A percentile compares a stretch with the other conserved stretches of the same genome.
phyloP scores from a whole-genome alignment of 352 stramenopile species.

The Phytophthora sansomeana region DNA sequence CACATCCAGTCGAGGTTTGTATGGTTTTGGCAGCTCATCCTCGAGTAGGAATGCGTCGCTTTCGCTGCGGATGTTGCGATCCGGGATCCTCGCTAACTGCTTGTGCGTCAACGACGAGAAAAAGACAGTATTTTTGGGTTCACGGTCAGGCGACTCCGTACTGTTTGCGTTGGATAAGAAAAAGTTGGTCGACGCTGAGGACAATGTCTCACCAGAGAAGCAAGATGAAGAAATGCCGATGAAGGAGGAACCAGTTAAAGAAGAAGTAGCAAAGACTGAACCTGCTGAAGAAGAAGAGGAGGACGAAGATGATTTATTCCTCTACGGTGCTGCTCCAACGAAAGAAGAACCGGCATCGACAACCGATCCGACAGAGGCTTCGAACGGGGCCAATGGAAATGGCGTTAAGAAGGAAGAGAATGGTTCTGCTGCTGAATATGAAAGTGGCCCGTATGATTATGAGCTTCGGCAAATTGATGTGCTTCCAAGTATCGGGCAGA shows the following conservation, averaged over 20 bases:
- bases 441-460: constrained; percentile 52
- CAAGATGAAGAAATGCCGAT: constrained; percentile 28
- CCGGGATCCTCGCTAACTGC: constrained; percentile 59
- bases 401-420: constrained; percentile 29
- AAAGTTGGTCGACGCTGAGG: constrained; percentile 31
- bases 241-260: constrained; percentile 38
- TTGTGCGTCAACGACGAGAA: constrained; percentile 66
- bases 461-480: constrained; percentile 71
- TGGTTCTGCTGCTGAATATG: constrained; percentile 10
- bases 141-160: constrained; percentile 79
- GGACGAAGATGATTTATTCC: constrained; percentile 79
- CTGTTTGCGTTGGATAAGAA: constrained; percentile 69
- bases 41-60: constrained; percentile 43
- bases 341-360: constrained; percentile 32
- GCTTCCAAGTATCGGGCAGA: constrained; percentile 78
- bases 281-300: constrained; percentile 51
- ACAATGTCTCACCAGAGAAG: constrained; percentile 25
- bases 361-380: neutral
- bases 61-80: constrained; percentile 63
- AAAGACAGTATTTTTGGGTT: constrained; percentile 85
- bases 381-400: constrained; percentile 15
- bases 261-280: constrained; percentile 32
- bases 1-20: constrained; percentile 42
- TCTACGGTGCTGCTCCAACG: constrained; percentile 62
- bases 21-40: constrained; percentile 33